Evolutionary conservation across 169 alveolate species (phyloP), one percentile per base, ranked within the genome.

Genomic region (Eimeria falciformis): DNA sequence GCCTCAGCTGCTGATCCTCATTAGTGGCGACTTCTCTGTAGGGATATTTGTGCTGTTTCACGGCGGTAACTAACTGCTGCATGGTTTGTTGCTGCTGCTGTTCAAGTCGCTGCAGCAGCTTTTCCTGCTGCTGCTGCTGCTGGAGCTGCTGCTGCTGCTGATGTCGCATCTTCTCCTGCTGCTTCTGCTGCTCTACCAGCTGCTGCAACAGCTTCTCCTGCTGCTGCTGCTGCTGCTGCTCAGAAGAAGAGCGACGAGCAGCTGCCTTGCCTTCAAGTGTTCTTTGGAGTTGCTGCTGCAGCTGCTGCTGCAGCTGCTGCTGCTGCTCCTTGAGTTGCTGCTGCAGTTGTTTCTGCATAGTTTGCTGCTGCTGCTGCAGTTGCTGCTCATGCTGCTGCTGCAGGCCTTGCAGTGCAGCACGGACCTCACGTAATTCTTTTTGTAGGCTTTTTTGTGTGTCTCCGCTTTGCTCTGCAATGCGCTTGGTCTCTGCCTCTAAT

Each of bases 181-280:
- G 88, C 17, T 58, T 47, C 33, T 79, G 88, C 53, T 79, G 88
- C 56, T 79, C 37, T 71, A 46, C 29, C 11, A 75, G 65, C 25
- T 43, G 88, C 88, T 79, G 73, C 88, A 40, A 55, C 88, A 79
- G 71, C 56, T 62, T 55, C 73, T 79, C 37, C 50, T 53, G 46
- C 88, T 53, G 88, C 14, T 23, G 37, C 68, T 40, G 47, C 86
- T 77, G 86, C 68, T 77, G 66, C 86, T 79, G 47, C 88, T 7
- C 62, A 7, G 62, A 7, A 11, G n/a, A n/a, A n/a, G n/a, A n/a
- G n/a, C n/a, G n/a, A n/a, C n/a, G n/a, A n/a, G n/a, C n/a, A 50
- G 62, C n/a, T 11, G 62, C 62, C 14, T 65, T 65, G 23, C 50
- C 71, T 79, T 68, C 37, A 79, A 53, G 46, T 50, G 71, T 7